These are phyloP conservation scores for Acacia confusa DNA, from an alignment of 306 rosid species.

Conservation along the genomic window DNA sequence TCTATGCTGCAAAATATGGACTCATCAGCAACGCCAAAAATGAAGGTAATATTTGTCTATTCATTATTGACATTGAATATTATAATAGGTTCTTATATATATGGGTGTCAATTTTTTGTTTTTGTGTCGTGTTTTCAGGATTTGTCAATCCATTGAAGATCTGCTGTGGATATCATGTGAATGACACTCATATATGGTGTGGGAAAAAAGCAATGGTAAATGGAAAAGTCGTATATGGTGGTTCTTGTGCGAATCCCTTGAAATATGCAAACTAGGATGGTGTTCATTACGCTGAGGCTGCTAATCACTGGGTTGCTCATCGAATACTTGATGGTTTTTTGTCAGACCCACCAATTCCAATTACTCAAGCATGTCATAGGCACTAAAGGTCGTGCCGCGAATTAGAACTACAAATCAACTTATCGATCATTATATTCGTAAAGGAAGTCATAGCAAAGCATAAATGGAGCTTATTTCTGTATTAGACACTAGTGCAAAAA, in stretches of 20 bases:
- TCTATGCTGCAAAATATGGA: slow-evolving; percentile 75
- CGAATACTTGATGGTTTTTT: slow-evolving; percentile 62
- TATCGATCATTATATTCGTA: background rate
- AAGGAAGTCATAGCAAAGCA: background rate
- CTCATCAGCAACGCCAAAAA: slow-evolving; percentile 69
- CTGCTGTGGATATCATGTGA: slow-evolving; percentile 92
- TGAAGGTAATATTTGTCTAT: slow-evolving; percentile 48
- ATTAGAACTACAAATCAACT: background rate
- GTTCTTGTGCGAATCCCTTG: slow-evolving; percentile 63
- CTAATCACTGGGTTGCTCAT: slow-evolving; percentile 73
- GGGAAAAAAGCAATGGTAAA: slow-evolving; percentile 53
- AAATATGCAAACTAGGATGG: slow-evolving; percentile 76
- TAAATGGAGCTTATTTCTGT: background rate
- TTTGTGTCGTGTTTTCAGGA: slow-evolving; percentile 41
- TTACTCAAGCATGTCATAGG: slow-evolving; percentile 68
- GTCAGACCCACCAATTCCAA: slow-evolving; percentile 64
- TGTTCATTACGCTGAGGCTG: slow-evolving; percentile 84
- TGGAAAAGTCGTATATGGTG: slow-evolving; percentile 67
- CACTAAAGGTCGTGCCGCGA: slow-evolving; percentile 3
- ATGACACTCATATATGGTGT: slow-evolving; percentile 81
- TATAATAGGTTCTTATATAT: background rate
- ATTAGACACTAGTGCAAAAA: too few relatives aligned
- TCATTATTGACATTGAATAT: background rate
- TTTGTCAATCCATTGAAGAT: slow-evolving; percentile 70
- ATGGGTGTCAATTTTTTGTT: background rate